A percentile compares a stretch with the other conserved stretches of the same genome.
These are phyloP conservation scores for Pythium aquatile DNA, from an alignment of 352 stramenopile genomes.

Conservation along the genomic window DNA sequence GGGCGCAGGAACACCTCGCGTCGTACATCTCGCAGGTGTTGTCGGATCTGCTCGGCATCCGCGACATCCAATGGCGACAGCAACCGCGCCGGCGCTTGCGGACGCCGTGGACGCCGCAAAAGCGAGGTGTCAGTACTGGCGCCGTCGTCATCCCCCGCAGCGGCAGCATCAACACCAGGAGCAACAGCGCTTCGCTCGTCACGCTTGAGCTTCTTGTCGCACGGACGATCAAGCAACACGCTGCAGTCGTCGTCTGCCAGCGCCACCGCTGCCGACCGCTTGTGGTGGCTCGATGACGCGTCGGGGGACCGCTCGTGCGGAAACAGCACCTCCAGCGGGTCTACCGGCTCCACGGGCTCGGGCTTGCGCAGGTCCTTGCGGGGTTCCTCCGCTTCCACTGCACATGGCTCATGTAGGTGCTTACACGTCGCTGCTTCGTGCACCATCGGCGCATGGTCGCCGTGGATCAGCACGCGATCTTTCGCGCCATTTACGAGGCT, in stretches of 20 bases:
- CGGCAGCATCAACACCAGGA: too few relatives aligned
- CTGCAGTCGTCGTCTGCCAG: slow-evolving; percentile 17
- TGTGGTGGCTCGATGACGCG: slow-evolving; percentile 14
- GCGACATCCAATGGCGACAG: slow-evolving; percentile 66
- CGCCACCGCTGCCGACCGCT: slow-evolving; percentile 14
- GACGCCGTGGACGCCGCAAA: slow-evolving; percentile 15
- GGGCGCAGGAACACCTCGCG: slow-evolving; percentile 67
- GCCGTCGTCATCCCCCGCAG: neutral
- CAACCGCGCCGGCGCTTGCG: slow-evolving; percentile 9
- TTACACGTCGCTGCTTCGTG: slow-evolving; percentile 4
- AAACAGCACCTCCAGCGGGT: slow-evolving; percentile 22
- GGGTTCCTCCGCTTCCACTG: slow-evolving; percentile 1
- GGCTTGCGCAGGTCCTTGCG: slow-evolving; percentile 12
- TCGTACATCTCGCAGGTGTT: slow-evolving; percentile 69
- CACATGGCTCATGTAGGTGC: neutral
- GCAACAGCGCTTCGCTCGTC: slow-evolving; percentile 13
- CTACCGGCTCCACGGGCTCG: slow-evolving; percentile 8
- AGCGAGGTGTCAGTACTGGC: slow-evolving; percentile 10
- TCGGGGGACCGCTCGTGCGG: slow-evolving; percentile 27
- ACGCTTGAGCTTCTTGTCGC: slow-evolving; percentile 48
- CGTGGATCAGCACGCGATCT: slow-evolving; percentile 21
- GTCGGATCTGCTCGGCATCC: slow-evolving; percentile 56
- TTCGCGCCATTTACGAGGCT: slow-evolving; percentile 20
- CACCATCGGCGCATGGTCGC: slow-evolving; percentile 10
- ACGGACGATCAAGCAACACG: slow-evolving; percentile 26